A percentile compares a stretch with the other conserved stretches of the same genome.
Conservation (phyloP, 306 rosid species). For the Dryas octopetala region DNA sequence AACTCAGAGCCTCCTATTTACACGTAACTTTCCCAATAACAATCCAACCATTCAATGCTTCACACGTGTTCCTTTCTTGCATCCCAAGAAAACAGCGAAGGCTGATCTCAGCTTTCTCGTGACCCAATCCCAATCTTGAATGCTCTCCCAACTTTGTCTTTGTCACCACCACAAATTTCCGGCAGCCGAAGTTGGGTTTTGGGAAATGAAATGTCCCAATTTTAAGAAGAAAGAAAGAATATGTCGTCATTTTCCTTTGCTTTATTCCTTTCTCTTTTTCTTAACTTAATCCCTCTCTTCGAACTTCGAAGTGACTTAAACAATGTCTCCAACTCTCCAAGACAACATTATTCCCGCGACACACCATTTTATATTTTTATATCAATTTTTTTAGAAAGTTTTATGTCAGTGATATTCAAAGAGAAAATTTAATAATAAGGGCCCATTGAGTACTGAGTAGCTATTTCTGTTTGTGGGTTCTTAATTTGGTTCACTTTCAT, state of each 20-base stretch:
- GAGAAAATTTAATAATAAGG: not conserved
- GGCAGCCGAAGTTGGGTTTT: too few species aligned
- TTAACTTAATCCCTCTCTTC: not conserved
- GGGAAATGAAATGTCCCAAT: too few species aligned
- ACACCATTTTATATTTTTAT: not conserved
- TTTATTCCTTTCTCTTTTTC: not conserved
- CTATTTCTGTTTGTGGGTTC: not conserved
- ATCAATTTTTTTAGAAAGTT: not conserved
- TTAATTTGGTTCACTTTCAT: too few species aligned
- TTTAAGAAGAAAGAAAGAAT: not conserved
- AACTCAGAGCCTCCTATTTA: not conserved
- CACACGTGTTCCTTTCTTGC: constrained; percentile 7
- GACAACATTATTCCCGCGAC: not conserved
- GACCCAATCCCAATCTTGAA: not conserved
- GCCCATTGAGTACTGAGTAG: too few species aligned
- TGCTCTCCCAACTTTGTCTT: not conserved
- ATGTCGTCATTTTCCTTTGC: constrained; percentile 1
- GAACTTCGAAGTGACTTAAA: too few species aligned
- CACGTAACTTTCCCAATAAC: constrained; percentile 1
- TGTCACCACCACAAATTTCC: not conserved
- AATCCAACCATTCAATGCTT: not conserved
- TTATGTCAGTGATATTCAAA: not conserved
- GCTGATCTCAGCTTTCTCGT: constrained; percentile 10
- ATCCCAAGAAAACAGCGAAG: not conserved
- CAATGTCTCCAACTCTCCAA: not conserved